Evolutionary conservation across 2,329 filamentous ascomycete species (phyloP).

Genomic region (Alternaria alternata): DNA sequence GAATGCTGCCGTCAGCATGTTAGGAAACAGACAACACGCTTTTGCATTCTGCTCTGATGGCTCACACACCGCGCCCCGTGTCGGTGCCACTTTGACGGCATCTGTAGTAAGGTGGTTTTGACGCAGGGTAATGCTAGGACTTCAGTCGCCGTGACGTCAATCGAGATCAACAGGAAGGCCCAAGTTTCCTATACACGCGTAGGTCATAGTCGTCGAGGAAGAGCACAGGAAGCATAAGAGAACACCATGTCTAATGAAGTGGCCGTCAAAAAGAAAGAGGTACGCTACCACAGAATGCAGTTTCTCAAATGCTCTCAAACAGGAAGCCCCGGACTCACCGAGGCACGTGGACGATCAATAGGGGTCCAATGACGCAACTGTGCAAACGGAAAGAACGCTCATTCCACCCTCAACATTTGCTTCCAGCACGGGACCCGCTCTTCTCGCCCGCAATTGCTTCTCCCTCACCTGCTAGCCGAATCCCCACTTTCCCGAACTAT

Average conservation of each 20-base stretch:
- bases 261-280: neutral
- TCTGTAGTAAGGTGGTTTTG: neutral
- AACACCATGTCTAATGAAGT: neutral
- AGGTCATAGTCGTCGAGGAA: neutral
- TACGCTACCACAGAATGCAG: neutral
- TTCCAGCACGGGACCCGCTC: neutral
- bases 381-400: neutral
- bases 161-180: neutral
- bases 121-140: slow-evolving; percentile 1
- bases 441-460: slow-evolving; percentile 1
- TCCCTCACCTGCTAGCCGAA: neutral
- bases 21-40: neutral
- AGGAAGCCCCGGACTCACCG: neutral
- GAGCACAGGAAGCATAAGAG: neutral
- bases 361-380: slow-evolving; percentile 2
- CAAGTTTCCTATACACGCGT: neutral
- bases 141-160: neutral
- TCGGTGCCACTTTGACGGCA: neutral
- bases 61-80: neutral
- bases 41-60: neutral
- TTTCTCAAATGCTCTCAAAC: neutral
- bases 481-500: neutral
- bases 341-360: neutral
- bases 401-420: neutral
- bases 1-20: neutral